A percentile compares a stretch with the other conserved stretches of the same genome.
phyloP scores from a whole-genome alignment of 257 asterid genomes.

The Capsicum rhomboideum region DNA sequence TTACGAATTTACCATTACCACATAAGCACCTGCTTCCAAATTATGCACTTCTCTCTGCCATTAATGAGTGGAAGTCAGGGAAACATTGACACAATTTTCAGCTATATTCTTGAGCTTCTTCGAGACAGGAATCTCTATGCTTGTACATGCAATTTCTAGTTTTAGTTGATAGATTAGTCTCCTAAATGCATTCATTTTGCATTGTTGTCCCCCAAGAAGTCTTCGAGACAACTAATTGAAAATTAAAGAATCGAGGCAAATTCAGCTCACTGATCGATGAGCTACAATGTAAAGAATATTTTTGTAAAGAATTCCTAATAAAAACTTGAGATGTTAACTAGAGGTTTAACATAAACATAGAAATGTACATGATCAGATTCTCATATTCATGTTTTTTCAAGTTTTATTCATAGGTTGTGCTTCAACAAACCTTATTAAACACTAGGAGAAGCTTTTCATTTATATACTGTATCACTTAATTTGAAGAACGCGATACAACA shows the following conservation, averaged over 20 bases:
- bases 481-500: neutral
- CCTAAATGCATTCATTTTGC: neutral
- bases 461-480: neutral
- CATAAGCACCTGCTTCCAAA: constrained; percentile 56
- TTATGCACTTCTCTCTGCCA: constrained; percentile 71
- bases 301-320: neutral
- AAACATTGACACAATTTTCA: constrained; percentile 1
- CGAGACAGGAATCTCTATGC: neutral
- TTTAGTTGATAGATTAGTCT: neutral
- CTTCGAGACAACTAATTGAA: neutral
- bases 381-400: neutral
- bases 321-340: neutral
- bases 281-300: neutral
- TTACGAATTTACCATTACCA: constrained; percentile 43
- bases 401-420: neutral
- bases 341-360: neutral
- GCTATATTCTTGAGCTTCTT: neutral
- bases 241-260: neutral
- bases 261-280: neutral
- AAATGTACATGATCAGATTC: neutral
- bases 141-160: neutral
- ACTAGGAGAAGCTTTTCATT: neutral
- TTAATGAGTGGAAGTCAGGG: constrained; percentile 66
- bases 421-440: neutral
- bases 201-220: neutral